Conservation (phyloP, 495 filamentous ascomycete genomes). For the Penicillium argentinense region DNA sequence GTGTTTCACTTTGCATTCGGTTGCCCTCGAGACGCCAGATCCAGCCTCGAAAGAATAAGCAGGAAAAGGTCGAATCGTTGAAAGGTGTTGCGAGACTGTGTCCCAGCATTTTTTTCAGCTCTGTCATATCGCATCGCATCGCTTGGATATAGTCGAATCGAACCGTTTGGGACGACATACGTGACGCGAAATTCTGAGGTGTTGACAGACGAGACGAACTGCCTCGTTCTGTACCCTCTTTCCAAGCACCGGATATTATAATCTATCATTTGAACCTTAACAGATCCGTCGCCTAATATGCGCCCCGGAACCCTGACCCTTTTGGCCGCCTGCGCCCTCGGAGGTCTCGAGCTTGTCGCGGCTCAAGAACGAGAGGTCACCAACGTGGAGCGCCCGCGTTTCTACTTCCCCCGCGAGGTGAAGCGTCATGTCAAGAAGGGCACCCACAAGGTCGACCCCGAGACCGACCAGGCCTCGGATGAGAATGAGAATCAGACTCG, state of each 20-base stretch:
- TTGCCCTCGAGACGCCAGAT: slow-evolving; percentile 33
- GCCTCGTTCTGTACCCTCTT: slow-evolving; percentile 25
- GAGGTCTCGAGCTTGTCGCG: slow-evolving; percentile 35
- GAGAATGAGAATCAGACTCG: too few relatives aligned
- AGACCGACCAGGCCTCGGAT: slow-evolving; percentile 1
- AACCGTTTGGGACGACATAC: background rate
- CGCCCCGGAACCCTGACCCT: slow-evolving; percentile 27
- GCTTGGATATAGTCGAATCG: background rate
- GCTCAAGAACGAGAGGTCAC: slow-evolving; percentile 35
- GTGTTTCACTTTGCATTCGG: slow-evolving; percentile 24
- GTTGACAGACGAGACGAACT: slow-evolving; percentile 23
- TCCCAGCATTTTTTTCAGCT: slow-evolving; percentile 25
- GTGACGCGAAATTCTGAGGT: slow-evolving; percentile 12
- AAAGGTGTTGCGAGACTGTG: slow-evolving; percentile 19
- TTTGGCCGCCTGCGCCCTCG: slow-evolving; percentile 35
- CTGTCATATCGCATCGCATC: too few relatives aligned
- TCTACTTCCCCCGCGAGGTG: slow-evolving; percentile 47
- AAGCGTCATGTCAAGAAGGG: slow-evolving; percentile 40
- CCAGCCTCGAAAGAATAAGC: slow-evolving; percentile 5
- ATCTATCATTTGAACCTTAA: slow-evolving; percentile 1
- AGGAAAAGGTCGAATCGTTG: background rate
- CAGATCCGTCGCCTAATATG: slow-evolving; percentile 27
- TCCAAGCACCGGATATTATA: slow-evolving; percentile 4
- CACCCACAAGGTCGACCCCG: slow-evolving; percentile 13
- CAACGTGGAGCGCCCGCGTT: slow-evolving; percentile 40